These are phyloP conservation scores for Lachnellula suecica DNA, from an alignment of 2,329 filamentous ascomycete genomes.

Conservation along the genomic window DNA sequence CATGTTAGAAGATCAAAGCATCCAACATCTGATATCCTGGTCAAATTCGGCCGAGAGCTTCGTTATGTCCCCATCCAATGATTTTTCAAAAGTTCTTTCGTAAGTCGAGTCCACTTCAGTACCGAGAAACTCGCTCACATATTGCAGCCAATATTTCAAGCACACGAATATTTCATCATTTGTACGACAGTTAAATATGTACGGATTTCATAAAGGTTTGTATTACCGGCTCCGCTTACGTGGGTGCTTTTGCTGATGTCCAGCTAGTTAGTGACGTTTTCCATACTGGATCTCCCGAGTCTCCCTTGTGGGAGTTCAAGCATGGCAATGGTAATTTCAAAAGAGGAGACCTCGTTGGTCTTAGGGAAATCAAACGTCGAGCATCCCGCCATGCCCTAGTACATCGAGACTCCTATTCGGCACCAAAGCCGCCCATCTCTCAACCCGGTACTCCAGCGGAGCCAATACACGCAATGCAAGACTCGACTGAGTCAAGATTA, in stretches of 20 bases:
- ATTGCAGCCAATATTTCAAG: slow-evolving; percentile 89
- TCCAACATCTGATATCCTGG: slow-evolving; percentile 97
- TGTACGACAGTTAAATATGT: slow-evolving; percentile 98
- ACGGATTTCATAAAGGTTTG: slow-evolving; percentile 96
- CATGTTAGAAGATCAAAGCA: slow-evolving; percentile 93
- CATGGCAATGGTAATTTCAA: slow-evolving; percentile 98
- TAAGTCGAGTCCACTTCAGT: slow-evolving; percentile 52
- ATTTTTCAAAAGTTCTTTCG: slow-evolving; percentile 98
- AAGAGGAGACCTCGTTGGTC: slow-evolving; percentile 83
- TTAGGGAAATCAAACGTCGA: slow-evolving; percentile 93
- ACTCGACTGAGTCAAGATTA: slow-evolving; percentile 75
- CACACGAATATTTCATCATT: slow-evolving; percentile 99
- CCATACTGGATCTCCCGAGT: slow-evolving; percentile 89
- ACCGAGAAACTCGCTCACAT: slow-evolving; percentile 13
- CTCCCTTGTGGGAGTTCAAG: slow-evolving; percentile 97
- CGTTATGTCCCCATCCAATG: slow-evolving; percentile 95
- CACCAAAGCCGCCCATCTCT: slow-evolving; percentile 69
- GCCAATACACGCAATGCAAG: slow-evolving; percentile 67
- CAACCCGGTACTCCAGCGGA: slow-evolving; percentile 86
- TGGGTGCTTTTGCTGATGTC: slow-evolving; percentile 8
- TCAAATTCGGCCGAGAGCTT: slow-evolving; percentile 93
- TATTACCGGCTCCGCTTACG: slow-evolving; percentile 20
- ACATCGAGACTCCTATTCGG: slow-evolving; percentile 84
- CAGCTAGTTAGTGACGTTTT: slow-evolving; percentile 91
- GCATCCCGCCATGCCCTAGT: slow-evolving; percentile 92